A percentile compares a stretch with the other conserved stretches of the same genome.
Conservation (phyloP, 306 rosid genomes). For the Citrullus amarus region DNA sequence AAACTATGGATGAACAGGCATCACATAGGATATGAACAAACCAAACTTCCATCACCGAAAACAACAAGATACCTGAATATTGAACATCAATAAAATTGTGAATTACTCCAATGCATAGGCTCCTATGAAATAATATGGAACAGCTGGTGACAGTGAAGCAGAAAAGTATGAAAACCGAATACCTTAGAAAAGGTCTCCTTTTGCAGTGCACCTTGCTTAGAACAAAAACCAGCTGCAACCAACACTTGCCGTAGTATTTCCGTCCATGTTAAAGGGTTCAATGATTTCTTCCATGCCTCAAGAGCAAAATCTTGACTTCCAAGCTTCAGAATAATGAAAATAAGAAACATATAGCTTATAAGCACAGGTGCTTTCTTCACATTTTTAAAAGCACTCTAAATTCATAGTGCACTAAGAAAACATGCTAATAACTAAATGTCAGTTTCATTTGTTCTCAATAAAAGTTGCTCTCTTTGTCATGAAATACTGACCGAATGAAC, state of each 20-base stretch:
- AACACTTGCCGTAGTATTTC: conserved; percentile 87
- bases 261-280: conserved; percentile 84
- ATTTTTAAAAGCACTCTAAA: neutral
- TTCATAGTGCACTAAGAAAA: neutral
- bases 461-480: neutral
- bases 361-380: conserved; percentile 6
- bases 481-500: conserved; percentile 70
- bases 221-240: conserved; percentile 91
- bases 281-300: conserved; percentile 61
- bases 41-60: neutral
- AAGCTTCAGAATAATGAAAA: conserved; percentile 36
- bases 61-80: neutral
- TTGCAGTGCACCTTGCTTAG: conserved; percentile 49
- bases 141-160: neutral
- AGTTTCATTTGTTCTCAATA: neutral
- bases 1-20: neutral
- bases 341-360: neutral
- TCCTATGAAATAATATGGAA: neutral
- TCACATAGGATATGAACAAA: neutral
- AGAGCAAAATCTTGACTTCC: conserved; percentile 51
- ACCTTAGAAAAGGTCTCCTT: conserved; percentile 70
- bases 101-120: neutral
- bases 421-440: neutral
- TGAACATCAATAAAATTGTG: neutral
- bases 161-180: conserved; percentile 7